Base-by-base conservation (phyloP, 2,329 filamentous ascomycete species). In the Colletotrichum incanum region DNA sequence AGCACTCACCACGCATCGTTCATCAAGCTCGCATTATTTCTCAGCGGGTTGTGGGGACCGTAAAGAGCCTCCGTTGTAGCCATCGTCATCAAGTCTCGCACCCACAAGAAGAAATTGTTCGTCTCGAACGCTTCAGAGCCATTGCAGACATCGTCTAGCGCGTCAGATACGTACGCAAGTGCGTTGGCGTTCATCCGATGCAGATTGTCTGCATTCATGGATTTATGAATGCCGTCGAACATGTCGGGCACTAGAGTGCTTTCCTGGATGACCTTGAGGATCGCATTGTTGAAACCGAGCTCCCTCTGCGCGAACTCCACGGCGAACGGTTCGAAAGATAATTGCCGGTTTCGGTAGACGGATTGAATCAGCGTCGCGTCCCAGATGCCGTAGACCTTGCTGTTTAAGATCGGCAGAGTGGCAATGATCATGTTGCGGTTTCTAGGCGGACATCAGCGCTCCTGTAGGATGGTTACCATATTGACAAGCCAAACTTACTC, bases 341-440 rank as follows among this genome's bases (percentile, higher is more conserved):
- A 76, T 28, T 80, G 79, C 49, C 83, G 82, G 26, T 78, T 79
- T 28, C 84, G 82, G 43, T 85, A 80, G 16, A 83, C 80, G 8
- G 80, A 75, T 31, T 81, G 79, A 20, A 84, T 78, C 5, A 87
- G 75, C 1, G 76, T 62, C 1, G 86, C 82, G 6, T 81, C 80
- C 54, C 79, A 83, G 28, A 87, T 80, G n/a, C 83, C 74, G 75
- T 88, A 88, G 28, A 85, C 76, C 64, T 84, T 84, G 47, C 79
- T 76, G 59, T 78, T 81, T 34, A 86, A 77, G 77, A 87, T 84
- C 14, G 82, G 84, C 5, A 88, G 76, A 0, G 86, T 86, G 62
- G 81, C 84, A 66, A 86, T 83, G 3, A 76, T 77, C 43, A 79
- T 63, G 0, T 75, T 75, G 75, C 87, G 47, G 2, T 49, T 28